A percentile compares a stretch with the other conserved stretches of the same genome.
Evolutionary conservation across 768 basidiomycete species (phyloP).

Genomic region (Phylloporus scabripes): DNA sequence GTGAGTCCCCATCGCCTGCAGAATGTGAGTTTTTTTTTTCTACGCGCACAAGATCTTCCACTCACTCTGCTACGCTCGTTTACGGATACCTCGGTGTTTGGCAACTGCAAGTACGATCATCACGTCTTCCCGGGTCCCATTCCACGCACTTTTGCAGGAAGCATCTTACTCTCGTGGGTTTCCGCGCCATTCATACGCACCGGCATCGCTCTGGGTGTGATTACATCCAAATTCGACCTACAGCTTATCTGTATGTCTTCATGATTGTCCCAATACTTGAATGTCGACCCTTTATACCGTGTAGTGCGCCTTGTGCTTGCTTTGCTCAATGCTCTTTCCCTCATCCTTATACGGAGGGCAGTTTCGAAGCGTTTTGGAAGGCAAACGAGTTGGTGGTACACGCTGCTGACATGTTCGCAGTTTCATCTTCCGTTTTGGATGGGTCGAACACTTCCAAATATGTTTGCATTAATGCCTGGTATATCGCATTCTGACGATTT

Average conservation of each 20-base stretch:
- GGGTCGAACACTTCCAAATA: conserved; percentile 90
- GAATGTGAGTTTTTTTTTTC: conserved; percentile 39
- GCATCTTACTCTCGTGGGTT: conserved; percentile 59
- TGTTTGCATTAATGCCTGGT: conserved; percentile 84
- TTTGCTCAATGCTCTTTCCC: conserved; percentile 52
- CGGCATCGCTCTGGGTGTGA: conserved; percentile 37
- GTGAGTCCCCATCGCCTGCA: conserved; percentile 35
- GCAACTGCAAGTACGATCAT: conserved; percentile 73
- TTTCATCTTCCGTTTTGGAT: conserved; percentile 95
- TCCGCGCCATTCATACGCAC: conserved; percentile 45
- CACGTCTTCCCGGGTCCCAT: conserved; percentile 83
- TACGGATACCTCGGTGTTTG: background rate
- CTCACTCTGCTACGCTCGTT: background rate
- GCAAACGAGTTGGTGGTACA: conserved; percentile 51
- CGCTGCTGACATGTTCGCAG: conserved; percentile 69
- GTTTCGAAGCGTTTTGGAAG: conserved; percentile 61
- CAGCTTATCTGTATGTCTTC: conserved; percentile 59
- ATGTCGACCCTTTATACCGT: background rate
- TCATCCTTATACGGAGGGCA: conserved; percentile 60
- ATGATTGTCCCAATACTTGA: background rate
- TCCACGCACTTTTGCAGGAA: conserved; percentile 82
- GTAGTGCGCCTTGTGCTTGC: conserved; percentile 75
- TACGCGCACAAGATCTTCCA: background rate
- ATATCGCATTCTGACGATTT: conserved; percentile 5
- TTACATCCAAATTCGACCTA: conserved; percentile 56